Conservation (phyloP, 495 filamentous ascomycete genomes). For the Penicillium ucsense region DNA sequence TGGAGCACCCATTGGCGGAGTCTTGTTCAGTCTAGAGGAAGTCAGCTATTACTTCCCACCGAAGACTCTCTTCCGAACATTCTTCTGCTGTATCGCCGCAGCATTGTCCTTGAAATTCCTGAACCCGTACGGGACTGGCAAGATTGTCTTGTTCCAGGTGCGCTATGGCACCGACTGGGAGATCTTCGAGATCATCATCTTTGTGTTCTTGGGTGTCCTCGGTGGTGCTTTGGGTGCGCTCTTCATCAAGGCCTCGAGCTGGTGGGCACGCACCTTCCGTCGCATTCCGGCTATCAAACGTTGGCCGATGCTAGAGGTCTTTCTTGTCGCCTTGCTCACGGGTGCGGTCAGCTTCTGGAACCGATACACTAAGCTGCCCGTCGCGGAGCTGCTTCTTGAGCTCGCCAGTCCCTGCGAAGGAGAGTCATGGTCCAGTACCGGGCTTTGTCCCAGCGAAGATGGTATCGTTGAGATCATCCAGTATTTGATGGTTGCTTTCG, state of each 20-base stretch:
- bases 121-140: slow-evolving; percentile 91
- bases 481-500: slow-evolving; percentile 65
- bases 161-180: slow-evolving; percentile 89
- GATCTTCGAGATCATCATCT: slow-evolving; percentile 80
- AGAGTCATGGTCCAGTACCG: slow-evolving; percentile 47
- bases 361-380: slow-evolving; percentile 74
- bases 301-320: slow-evolving; percentile 77
- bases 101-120: slow-evolving; percentile 86
- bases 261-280: slow-evolving; percentile 85
- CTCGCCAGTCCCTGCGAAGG: slow-evolving; percentile 76
- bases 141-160: slow-evolving; percentile 94
- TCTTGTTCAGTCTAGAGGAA: slow-evolving; percentile 91
- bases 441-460: slow-evolving; percentile 67
- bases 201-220: slow-evolving; percentile 74
- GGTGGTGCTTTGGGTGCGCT: slow-evolving; percentile 79
- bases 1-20: slow-evolving; percentile 85
- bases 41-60: slow-evolving; percentile 96
- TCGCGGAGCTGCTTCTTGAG: slow-evolving; percentile 84
- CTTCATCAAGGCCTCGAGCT: slow-evolving; percentile 89
- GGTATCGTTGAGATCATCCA: slow-evolving; percentile 64
- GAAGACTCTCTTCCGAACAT: slow-evolving; percentile 96
- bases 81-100: slow-evolving; percentile 95
- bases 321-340: slow-evolving; percentile 77
- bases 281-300: slow-evolving; percentile 70
- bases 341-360: slow-evolving; percentile 91